Conservation (phyloP, 208 protist genomes). For the Acanthamoeba triangularis region DNA sequence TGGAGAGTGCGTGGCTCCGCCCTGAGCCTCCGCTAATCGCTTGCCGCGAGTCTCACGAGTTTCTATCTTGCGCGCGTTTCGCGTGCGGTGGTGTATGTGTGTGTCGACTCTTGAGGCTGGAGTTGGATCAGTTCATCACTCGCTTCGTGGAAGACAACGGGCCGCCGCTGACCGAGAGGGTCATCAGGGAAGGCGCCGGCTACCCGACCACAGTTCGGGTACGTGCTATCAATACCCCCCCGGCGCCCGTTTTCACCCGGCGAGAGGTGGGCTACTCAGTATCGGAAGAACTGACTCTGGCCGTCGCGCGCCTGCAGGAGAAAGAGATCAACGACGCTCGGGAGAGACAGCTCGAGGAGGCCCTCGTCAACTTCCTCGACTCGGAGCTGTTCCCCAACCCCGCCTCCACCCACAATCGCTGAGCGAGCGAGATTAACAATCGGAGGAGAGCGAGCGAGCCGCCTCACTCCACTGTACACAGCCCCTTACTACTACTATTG, state of each 20-base stretch:
- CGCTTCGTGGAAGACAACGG: not conserved
- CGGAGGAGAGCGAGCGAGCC: too few relatives aligned
- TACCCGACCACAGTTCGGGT: slow-evolving; percentile 21
- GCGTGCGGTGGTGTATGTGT: not conserved
- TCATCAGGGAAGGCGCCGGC: slow-evolving; percentile 12
- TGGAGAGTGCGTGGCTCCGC: not conserved
- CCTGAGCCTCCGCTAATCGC: not conserved
- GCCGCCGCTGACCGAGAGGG: not conserved
- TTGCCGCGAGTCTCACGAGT: not conserved
- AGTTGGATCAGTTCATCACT: slow-evolving; percentile 17
- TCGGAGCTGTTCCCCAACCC: not conserved
- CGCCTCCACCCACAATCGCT: too few relatives aligned
- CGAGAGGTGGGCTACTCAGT: not conserved
- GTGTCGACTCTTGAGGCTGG: not conserved
- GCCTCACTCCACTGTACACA: too few relatives aligned
- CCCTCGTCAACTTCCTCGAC: not conserved
- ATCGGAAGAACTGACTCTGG: not conserved
- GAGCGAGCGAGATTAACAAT: too few relatives aligned
- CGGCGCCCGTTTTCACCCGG: not conserved
- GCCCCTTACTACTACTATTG: too few relatives aligned
- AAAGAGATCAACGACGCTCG: slow-evolving; percentile 2
- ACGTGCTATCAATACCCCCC: not conserved
- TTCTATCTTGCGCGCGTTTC: too few relatives aligned
- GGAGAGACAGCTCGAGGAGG: not conserved
- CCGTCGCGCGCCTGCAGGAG: not conserved